Base-by-base conservation (phyloP, 495 filamentous ascomycete species). In the Aspergillus incahuasiensis region DNA sequence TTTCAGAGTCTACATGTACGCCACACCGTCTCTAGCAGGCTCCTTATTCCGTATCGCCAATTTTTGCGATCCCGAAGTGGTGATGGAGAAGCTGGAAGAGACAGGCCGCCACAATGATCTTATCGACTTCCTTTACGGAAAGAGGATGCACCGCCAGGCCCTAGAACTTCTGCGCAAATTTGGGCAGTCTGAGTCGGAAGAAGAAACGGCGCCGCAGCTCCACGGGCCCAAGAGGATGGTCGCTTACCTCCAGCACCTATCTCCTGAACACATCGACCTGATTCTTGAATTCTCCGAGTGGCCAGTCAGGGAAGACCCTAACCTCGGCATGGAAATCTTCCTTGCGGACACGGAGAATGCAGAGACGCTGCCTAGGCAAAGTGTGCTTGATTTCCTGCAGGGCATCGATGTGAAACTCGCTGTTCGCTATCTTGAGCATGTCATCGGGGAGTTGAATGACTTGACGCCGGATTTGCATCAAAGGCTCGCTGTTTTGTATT, bases 41-140 rank as follows among this genome's bases (percentile, higher is more conserved):
- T 88, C 91, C 3, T 82, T 99, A 0, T 96, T 99, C 72, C 90
- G 95, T 13, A 90, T 97, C 47, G 86, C 90, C 66, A 99, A 99
- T 67, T 97, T 96, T 69, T 97, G 94, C 62, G 92, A 97, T 59
- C 92, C 94, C 0, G 87, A 89, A 24, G 94, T 99, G 1, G 92
- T 99, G 22, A 92, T 95, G 67, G 88, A 97, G 69, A 86, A 89
- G 57, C 78, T 99, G 8, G 84, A 95, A 55, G 91, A 96, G 66
- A 88, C 85, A 48, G 87, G 88, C 40, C 88, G 91, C 44, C 96
- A 96, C 68, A 90, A 87, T 52, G 94, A 97, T 66, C 75, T 99
- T 0, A 92, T 99, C 25, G 92, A 99, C 63, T 99, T 99, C 67
- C 85, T 96, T 56, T 90, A 94, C 60, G 92, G 94, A 51, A 97